Evolutionary conservation across 495 filamentous ascomycete species (phyloP).

Genomic region (Hyaloscypha hepaticicola): DNA sequence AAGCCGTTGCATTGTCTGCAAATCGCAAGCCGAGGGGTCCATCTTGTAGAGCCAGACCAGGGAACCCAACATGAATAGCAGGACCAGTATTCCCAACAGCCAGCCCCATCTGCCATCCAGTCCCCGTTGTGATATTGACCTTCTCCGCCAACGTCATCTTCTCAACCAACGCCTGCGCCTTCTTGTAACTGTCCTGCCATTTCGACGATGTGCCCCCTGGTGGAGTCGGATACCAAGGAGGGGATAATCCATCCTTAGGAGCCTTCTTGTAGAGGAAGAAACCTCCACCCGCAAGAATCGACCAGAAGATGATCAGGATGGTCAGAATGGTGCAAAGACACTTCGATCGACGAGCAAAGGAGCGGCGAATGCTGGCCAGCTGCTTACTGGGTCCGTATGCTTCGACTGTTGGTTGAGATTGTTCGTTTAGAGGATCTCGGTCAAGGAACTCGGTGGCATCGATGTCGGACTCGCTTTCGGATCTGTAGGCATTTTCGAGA

Average conservation of each 20-base stretch:
- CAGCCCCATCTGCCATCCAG: conserved; percentile 85
- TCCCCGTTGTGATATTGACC: conserved; percentile 92
- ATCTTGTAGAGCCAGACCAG: conserved; percentile 85
- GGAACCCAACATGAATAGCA: conserved; percentile 70
- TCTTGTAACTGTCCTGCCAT: conserved; percentile 80
- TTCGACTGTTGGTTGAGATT: conserved; percentile 15
- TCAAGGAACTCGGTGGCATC: conserved; percentile 33
- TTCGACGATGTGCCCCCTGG: conserved; percentile 67
- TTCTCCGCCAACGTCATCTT: conserved; percentile 89
- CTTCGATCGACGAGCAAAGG: conserved; percentile 25
- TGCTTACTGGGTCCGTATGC: conserved; percentile 14
- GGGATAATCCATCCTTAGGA: conserved; percentile 54
- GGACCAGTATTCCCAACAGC: conserved; percentile 89
- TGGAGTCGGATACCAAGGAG: conserved; percentile 84
- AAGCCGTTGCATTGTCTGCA: conserved; percentile 73
- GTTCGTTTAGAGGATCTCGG: conserved; percentile 20
- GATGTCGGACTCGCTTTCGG: conserved; percentile 30
- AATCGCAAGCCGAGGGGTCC: conserved; percentile 82
- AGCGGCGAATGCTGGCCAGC: conserved; percentile 7
- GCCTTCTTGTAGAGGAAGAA: conserved; percentile 24
- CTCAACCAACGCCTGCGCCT: conserved; percentile 74
- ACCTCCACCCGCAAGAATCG: conserved; percentile 24
- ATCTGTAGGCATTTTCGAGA: conserved; percentile 28
- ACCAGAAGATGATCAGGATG: conserved; percentile 25
- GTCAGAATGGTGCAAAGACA: conserved; percentile 17